Evolutionary conservation across 345 rosid genomes (phyloP).

Genomic region (Eucalyptus virginea): DNA sequence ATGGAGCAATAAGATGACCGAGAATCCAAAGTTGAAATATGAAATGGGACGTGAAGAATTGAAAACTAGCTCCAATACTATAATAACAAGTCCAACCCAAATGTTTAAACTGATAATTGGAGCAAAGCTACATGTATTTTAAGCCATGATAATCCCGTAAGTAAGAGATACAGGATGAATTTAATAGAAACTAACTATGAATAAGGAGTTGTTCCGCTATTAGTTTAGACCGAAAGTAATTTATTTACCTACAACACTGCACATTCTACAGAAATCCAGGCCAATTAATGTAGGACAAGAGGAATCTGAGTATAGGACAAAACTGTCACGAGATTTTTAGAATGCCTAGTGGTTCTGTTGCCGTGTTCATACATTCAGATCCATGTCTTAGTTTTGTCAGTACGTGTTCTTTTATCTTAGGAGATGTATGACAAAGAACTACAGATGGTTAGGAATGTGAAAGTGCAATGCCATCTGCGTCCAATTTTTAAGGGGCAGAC

Average conservation of each 20-base stretch:
- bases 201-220: neutral
- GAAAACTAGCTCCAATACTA: neutral
- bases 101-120: neutral
- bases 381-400: neutral
- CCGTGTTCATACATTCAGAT: neutral
- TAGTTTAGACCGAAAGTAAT: neutral
- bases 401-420: neutral
- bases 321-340: neutral
- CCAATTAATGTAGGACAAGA: neutral
- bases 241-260: neutral
- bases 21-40: neutral
- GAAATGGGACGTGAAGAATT: neutral
- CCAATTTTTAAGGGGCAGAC: neutral
- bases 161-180: neutral
- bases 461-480: neutral
- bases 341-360: neutral
- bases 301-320: neutral
- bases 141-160: neutral
- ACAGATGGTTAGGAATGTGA: neutral
- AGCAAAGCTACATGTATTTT: neutral
- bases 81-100: neutral
- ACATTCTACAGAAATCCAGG: neutral
- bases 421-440: neutral
- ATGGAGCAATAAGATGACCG: neutral
- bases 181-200: neutral